Conservation (phyloP, 202 grass and related monocot genomes). For the Saccharum hybrid region DNA sequence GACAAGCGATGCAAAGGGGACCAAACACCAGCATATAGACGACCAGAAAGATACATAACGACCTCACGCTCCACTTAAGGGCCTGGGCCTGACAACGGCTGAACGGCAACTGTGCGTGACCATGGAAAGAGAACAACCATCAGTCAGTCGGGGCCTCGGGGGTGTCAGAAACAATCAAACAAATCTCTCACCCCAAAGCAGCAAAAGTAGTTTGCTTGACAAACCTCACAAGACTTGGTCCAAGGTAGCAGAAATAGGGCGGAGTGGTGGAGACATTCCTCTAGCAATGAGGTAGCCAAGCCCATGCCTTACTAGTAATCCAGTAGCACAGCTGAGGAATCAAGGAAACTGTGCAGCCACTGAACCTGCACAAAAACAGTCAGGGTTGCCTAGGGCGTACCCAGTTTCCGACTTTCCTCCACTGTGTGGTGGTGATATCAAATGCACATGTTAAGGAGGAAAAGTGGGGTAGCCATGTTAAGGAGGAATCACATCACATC, state of each 20-base stretch:
- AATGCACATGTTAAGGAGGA: neutral
- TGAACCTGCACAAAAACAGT: conserved; percentile 8
- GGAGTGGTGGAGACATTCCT: neutral
- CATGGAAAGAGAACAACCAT: conserved; percentile 47
- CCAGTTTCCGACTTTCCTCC: neutral
- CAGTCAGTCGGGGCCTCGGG: neutral
- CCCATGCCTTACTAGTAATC: neutral
- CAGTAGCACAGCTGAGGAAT: conserved; percentile 13
- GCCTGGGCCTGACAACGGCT: conserved; percentile 44
- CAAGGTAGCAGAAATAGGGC: neutral
- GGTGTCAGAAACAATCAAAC: conserved; percentile 45
- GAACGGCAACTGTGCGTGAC: conserved; percentile 50
- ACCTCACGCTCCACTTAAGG: conserved; percentile 25
- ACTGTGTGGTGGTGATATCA: too few species aligned
- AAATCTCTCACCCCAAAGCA: conserved; percentile 33
- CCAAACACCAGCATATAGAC: conserved; percentile 19
- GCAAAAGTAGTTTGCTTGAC: neutral
- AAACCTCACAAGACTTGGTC: conserved; percentile 28
- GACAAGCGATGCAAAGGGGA: conserved; percentile 30
- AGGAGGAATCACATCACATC: neutral
- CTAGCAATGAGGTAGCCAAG: neutral
- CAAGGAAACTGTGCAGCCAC: neutral
- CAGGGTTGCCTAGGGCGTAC: neutral
- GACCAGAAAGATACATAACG: conserved; percentile 22
- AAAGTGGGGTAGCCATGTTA: neutral